Evolutionary conservation across 2,329 filamentous ascomycete species (phyloP).

Genomic region (Aspergillus pseudoglaucus): DNA sequence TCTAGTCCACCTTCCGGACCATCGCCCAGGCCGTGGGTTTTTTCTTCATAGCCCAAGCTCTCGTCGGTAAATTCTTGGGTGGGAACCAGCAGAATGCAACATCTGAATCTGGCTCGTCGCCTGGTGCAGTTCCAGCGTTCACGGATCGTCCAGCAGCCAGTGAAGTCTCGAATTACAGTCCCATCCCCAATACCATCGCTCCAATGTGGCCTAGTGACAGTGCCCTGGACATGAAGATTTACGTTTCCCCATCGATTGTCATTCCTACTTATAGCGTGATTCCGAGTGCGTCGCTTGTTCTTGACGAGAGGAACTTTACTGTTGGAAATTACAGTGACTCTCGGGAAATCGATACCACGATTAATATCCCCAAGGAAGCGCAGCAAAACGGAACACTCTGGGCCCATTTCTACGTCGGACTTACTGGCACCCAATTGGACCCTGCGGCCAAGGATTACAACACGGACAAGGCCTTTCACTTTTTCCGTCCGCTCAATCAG

Average conservation of each 20-base stretch:
- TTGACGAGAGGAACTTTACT: conserved; percentile 73
- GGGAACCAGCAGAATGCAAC: conserved; percentile 20
- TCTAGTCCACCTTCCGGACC: conserved; percentile 37
- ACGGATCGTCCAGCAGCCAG: conserved; percentile 53
- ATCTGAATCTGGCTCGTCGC: conserved; percentile 12
- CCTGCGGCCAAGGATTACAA: conserved; percentile 68
- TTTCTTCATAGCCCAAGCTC: conserved; percentile 54
- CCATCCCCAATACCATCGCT: conserved; percentile 62
- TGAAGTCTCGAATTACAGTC: conserved; percentile 35
- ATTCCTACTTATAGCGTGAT: conserved; percentile 59
- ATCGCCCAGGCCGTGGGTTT: conserved; percentile 52
- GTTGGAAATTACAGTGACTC: conserved; percentile 74
- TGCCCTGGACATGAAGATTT: conserved; percentile 74
- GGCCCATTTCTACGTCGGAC: conserved; percentile 85
- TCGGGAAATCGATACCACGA: conserved; percentile 67
- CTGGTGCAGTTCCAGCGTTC: conserved; percentile 54
- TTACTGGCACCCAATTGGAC: conserved; percentile 69
- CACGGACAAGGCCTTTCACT: conserved; percentile 69
- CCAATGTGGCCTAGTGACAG: conserved; percentile 83
- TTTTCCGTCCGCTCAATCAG: conserved; percentile 77
- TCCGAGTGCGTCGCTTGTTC: conserved; percentile 62
- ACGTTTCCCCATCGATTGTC: conserved; percentile 68
- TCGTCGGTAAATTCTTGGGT: conserved; percentile 51
- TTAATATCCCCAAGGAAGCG: conserved; percentile 69
- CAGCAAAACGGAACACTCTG: conserved; percentile 91